A percentile compares a stretch with the other conserved stretches of the same genome.
Conservation (phyloP, 225 moss, liverwort and hornwort genomes). For the Rhytidiadelphus loreus region DNA sequence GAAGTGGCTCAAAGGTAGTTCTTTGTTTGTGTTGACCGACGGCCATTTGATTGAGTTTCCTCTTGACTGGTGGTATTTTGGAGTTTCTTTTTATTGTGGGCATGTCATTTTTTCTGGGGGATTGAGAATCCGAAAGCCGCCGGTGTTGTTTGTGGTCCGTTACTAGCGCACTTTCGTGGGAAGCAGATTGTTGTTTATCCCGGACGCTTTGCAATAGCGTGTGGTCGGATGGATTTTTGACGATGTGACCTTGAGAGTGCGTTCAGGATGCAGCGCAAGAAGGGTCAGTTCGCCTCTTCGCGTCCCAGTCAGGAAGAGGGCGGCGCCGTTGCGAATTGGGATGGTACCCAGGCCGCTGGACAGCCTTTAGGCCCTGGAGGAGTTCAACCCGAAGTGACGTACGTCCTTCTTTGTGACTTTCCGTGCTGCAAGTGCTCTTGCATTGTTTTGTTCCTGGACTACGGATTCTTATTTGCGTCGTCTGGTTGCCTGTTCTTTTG, state of each 20-base stretch:
- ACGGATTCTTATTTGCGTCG: not conserved
- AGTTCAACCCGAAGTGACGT: slow-evolving; percentile 80
- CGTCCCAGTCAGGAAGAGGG: slow-evolving; percentile 53
- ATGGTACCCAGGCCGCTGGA: slow-evolving; percentile 44
- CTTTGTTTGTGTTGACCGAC: not conserved
- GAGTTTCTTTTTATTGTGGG: not conserved
- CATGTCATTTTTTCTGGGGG: not conserved
- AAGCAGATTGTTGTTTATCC: not conserved
- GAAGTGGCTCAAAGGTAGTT: slow-evolving; percentile 88
- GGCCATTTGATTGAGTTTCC: not conserved
- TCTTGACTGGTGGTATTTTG: not conserved
- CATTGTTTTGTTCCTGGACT: not conserved
- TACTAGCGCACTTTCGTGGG: too few relatives aligned
- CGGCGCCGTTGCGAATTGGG: slow-evolving; percentile 57
- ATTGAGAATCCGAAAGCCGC: too few relatives aligned
- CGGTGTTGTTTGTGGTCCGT: too few relatives aligned
- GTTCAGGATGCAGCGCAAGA: slow-evolving; percentile 87
- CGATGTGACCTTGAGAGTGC: not conserved
- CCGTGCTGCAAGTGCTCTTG: not conserved
- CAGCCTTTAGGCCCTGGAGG: slow-evolving; percentile 50
- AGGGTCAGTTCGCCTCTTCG: slow-evolving; percentile 92
- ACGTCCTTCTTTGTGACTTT: not conserved
- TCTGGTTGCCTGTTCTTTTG: not conserved
- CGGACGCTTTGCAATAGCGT: not conserved
- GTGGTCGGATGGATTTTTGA: not conserved